These are phyloP conservation scores for Neurospora sp. DNA, from an alignment of 495 filamentous ascomycete genomes.

Conservation along the genomic window DNA sequence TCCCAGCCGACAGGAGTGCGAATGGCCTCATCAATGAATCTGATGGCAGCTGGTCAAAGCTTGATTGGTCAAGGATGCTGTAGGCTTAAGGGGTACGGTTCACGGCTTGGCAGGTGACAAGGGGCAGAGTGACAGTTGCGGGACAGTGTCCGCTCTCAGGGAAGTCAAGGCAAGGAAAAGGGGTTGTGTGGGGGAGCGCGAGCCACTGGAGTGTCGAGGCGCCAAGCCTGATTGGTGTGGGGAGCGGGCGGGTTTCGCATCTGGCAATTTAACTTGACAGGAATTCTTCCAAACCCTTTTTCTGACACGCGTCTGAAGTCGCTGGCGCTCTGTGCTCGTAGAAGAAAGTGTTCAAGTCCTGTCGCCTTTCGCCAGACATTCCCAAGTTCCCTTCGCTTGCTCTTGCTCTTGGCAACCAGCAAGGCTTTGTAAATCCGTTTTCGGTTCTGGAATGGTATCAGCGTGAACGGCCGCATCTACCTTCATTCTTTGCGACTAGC, in stretches of 20 bases:
- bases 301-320: slow-evolving; percentile 17
- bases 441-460: not conserved
- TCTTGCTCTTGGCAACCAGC: not conserved
- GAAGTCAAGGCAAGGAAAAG: not conserved
- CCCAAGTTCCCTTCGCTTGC: not conserved
- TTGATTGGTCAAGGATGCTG: not conserved
- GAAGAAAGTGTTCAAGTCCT: not conserved
- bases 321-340: not conserved
- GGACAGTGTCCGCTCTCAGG: not conserved
- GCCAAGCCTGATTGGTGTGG: slow-evolving; percentile 12
- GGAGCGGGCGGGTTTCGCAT: slow-evolving; percentile 8
- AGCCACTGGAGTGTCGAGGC: not conserved
- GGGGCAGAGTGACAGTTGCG: not conserved
- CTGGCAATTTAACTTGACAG: slow-evolving; percentile 22
- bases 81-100: not conserved
- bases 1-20: not conserved
- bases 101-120: not conserved
- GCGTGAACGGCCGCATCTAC: slow-evolving; percentile 1
- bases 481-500: not conserved
- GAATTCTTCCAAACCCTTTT: slow-evolving; percentile 12
- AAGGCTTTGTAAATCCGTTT: not conserved
- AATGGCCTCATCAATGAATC: not conserved
- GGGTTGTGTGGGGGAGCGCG: not conserved
- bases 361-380: not conserved
- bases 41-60: not conserved